Evolutionary conservation across 2,329 filamentous ascomycete genomes (phyloP).

Genomic region (Parafenestella ontariensis): DNA sequence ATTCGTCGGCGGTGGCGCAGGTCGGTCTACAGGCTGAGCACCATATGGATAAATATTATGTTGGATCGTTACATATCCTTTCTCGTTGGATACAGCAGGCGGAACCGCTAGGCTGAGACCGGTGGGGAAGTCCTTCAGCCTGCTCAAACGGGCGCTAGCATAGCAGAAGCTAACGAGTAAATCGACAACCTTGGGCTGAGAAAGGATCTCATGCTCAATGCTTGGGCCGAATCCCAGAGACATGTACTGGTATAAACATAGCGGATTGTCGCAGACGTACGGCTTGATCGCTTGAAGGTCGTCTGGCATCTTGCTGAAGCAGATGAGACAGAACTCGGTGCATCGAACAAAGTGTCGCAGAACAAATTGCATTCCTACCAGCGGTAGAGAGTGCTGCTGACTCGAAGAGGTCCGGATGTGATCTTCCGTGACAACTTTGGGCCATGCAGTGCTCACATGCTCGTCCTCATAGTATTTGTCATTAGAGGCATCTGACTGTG

Average conservation of each 20-base stretch:
- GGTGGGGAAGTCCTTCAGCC: slow-evolving; percentile 62
- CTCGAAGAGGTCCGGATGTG: slow-evolving; percentile 51
- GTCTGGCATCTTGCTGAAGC: slow-evolving; percentile 71
- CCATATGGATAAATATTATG: background rate
- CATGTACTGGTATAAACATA: slow-evolving; percentile 91
- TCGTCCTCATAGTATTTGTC: slow-evolving; percentile 51
- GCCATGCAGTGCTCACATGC: slow-evolving; percentile 46
- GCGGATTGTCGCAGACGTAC: slow-evolving; percentile 72
- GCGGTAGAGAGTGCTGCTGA: slow-evolving; percentile 60
- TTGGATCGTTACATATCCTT: slow-evolving; percentile 16
- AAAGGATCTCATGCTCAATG: slow-evolving; percentile 82
- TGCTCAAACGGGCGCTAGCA: slow-evolving; percentile 55
- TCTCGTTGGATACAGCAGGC: slow-evolving; percentile 25
- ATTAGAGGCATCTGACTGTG: slow-evolving; percentile 40
- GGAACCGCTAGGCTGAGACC: slow-evolving; percentile 65
- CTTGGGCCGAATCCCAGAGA: slow-evolving; percentile 82
- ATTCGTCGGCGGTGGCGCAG: background rate
- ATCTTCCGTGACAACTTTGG: slow-evolving; percentile 58
- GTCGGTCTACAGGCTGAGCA: background rate
- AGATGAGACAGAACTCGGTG: slow-evolving; percentile 86
- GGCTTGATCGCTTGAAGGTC: slow-evolving; percentile 76
- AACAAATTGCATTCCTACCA: slow-evolving; percentile 74
- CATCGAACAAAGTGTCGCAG: slow-evolving; percentile 80
- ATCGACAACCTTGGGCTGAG: slow-evolving; percentile 83
- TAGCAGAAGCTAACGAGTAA: slow-evolving; percentile 85